Evolutionary conservation across 139 green algal species (phyloP).

Genomic region (Yamagishiella unicocca): DNA sequence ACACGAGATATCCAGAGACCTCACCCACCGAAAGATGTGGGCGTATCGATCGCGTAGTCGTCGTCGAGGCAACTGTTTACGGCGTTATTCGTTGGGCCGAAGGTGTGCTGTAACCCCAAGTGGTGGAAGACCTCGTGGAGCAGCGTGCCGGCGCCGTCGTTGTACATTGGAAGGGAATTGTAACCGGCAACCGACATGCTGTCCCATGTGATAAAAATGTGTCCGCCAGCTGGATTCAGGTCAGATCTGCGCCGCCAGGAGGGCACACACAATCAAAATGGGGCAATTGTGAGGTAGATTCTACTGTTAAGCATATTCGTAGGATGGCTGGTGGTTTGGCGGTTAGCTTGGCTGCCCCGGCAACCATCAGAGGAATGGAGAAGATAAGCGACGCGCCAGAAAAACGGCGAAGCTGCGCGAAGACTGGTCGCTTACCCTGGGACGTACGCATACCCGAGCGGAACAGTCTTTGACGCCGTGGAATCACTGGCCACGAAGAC

Average conservation of each 20-base stretch:
- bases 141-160: constrained; percentile 5
- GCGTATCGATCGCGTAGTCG: constrained; percentile 9
- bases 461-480: background rate
- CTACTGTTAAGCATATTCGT: background rate
- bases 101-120: constrained; percentile 30
- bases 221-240: background rate
- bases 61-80: background rate
- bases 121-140: constrained; percentile 30
- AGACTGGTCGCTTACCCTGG: background rate
- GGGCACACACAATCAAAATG: background rate
- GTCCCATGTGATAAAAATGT: constrained; percentile 23
- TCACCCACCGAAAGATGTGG: background rate
- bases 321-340: background rate
- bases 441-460: constrained; percentile 16
- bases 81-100: background rate
- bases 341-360: background rate
- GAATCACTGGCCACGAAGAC: constrained; percentile 16
- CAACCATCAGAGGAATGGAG: too few relatives aligned
- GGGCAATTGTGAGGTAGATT: background rate
- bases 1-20: background rate
- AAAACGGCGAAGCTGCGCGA: too few relatives aligned
- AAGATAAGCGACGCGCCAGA: too few relatives aligned
- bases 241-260: background rate
- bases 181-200: background rate
- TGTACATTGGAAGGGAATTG: background rate